Conservation (phyloP, 495 filamentous ascomycete species). For the Aspergillus cristatus region DNA sequence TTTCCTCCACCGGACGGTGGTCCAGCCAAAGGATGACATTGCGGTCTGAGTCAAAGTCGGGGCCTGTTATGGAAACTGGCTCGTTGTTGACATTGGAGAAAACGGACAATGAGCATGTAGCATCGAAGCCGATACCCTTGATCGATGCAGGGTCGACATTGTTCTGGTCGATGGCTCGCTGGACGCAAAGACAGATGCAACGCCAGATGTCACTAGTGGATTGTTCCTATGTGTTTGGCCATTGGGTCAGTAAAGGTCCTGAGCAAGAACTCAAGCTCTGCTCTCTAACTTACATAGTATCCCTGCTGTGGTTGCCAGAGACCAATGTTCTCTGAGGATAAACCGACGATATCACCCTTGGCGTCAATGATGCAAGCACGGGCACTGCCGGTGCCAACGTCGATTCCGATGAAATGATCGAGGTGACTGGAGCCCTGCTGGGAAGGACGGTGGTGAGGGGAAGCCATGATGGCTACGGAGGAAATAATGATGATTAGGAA, state of each 20-base stretch:
- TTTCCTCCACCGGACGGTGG: constrained; percentile 82
- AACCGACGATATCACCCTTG: constrained; percentile 83
- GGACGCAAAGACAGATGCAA: constrained; percentile 75
- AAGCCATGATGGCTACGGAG: constrained; percentile 13
- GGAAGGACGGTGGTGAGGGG: constrained; percentile 25
- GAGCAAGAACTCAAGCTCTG: background rate
- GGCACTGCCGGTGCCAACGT: constrained; percentile 92
- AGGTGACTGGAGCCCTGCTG: constrained; percentile 37
- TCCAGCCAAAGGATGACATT: constrained; percentile 93
- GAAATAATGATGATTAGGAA: too few relatives aligned
- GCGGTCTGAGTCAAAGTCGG: constrained; percentile 74
- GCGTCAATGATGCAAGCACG: constrained; percentile 89
- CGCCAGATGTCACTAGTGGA: constrained; percentile 94
- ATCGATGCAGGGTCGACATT: constrained; percentile 63
- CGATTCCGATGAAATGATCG: constrained; percentile 80
- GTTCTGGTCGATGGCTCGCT: constrained; percentile 66
- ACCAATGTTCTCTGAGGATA: constrained; percentile 84
- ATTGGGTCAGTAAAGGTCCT: constrained; percentile 9
- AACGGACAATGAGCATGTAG: constrained; percentile 89
- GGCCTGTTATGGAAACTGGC: constrained; percentile 79
- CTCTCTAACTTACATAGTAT: constrained; percentile 64
- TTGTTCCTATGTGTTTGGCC: constrained; percentile 72
- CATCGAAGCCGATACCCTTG: constrained; percentile 90
- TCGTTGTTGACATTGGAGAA: constrained; percentile 83
- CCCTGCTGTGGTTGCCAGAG: constrained; percentile 88